Evolutionary conservation across 768 basidiomycete species (phyloP).

Genomic region (Tulasnella sp.): DNA sequence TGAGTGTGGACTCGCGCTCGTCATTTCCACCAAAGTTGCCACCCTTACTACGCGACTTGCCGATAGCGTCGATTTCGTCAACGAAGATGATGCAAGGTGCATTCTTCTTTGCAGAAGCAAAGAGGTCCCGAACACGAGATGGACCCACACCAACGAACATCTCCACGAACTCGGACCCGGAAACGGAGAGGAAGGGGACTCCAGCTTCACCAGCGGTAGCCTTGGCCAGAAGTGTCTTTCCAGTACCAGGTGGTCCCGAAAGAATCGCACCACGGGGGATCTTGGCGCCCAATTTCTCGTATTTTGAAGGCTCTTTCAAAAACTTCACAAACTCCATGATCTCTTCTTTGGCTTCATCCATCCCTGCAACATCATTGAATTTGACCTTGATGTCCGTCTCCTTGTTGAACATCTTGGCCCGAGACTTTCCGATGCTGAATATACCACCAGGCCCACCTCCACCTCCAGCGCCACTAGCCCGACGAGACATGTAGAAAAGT

Average conservation of each 20-base stretch:
- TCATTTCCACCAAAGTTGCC: conserved; percentile 87
- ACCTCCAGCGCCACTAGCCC: conserved; percentile 46
- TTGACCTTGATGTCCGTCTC: conserved; percentile 87
- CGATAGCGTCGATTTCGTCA: conserved; percentile 99
- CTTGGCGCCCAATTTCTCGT: conserved; percentile 94
- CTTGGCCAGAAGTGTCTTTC: conserved; percentile 95
- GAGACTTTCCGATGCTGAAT: conserved; percentile 93
- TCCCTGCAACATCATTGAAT: conserved; percentile 95
- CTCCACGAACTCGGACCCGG: conserved; percentile 98
- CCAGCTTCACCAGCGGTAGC: conserved; percentile 97
- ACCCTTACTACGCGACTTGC: conserved; percentile 73
- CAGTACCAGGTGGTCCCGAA: conserved; percentile 93
- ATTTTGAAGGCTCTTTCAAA: conserved; percentile 86
- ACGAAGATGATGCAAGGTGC: conserved; percentile 98
- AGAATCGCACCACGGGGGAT: conserved; percentile 92
- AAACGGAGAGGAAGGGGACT: conserved; percentile 96
- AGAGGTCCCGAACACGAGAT: conserved; percentile 91
- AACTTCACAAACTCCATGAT: conserved; percentile 99
- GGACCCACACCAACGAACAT: conserved; percentile 99
- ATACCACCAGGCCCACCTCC: conserved; percentile 68
- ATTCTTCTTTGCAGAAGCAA: conserved; percentile 93
- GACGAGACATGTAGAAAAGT: conserved; percentile 72
- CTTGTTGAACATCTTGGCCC: conserved; percentile 90
- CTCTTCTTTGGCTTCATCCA: conserved; percentile 99
- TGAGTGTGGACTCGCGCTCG: conserved; percentile 93